Conservation (phyloP, 768 basidiomycete genomes). For the Boletus rubroflammeus region DNA sequence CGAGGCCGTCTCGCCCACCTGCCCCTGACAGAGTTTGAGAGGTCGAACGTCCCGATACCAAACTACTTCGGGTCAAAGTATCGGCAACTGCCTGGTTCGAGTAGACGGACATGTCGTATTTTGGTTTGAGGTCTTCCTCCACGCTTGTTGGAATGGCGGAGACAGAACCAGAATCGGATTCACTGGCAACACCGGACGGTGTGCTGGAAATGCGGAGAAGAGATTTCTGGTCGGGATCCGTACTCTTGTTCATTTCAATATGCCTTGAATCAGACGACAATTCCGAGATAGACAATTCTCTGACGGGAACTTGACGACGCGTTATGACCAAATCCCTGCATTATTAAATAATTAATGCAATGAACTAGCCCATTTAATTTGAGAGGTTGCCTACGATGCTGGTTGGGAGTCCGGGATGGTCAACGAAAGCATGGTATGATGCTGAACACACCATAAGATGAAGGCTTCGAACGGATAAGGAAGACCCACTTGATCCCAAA, state of each 20-base stretch:
- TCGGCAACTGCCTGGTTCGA: not conserved
- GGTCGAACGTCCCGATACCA: conserved; percentile 5
- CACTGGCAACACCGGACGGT: conserved; percentile 9
- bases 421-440: conserved; percentile 14
- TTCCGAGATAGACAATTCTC: conserved; percentile 5
- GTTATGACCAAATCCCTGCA: conserved; percentile 1
- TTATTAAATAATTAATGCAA: not conserved
- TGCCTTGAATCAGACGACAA: not conserved
- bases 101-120: conserved; percentile 4
- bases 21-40: conserved; percentile 24
- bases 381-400: conserved; percentile 12
- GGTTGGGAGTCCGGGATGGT: conserved; percentile 10
- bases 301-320: conserved; percentile 1
- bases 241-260: not conserved
- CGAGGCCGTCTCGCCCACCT: conserved; percentile 40
- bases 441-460: conserved; percentile 8
- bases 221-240: conserved; percentile 4
- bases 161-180: not conserved
- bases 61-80: conserved; percentile 1
- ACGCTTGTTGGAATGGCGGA: conserved; percentile 3
- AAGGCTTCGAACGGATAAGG: not conserved
- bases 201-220: conserved; percentile 9
- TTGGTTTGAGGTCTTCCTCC: conserved; percentile 26
- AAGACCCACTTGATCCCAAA: conserved; percentile 36
- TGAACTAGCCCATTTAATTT: not conserved